Conservation (phyloP, 2,329 filamentous ascomycete species). For the Exophiala xenobiotica region DNA sequence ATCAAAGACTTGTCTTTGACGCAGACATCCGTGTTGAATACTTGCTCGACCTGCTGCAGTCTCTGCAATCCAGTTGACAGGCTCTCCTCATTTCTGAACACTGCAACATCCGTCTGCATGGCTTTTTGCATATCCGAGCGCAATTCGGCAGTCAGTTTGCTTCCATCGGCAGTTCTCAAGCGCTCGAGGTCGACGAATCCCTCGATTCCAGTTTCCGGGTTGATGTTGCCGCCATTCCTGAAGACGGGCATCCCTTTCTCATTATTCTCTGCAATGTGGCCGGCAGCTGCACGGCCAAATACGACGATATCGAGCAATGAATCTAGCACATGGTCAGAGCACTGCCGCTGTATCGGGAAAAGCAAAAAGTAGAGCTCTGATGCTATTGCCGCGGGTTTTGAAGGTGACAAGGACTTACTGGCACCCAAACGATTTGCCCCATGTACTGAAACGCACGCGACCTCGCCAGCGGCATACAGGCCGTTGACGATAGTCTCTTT, state of each 20-base stretch:
- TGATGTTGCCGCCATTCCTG: slow-evolving; percentile 73
- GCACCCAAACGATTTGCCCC: slow-evolving; percentile 96
- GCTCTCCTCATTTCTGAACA: slow-evolving; percentile 82
- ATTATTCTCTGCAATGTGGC: slow-evolving; percentile 86
- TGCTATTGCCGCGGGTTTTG: not conserved
- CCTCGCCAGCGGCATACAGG: slow-evolving; percentile 94
- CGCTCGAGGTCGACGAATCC: slow-evolving; percentile 65
- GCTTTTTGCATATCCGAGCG: slow-evolving; percentile 86
- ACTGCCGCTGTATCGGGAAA: not conserved
- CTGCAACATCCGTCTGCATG: slow-evolving; percentile 90
- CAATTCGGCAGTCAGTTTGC: slow-evolving; percentile 78
- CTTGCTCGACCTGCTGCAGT: slow-evolving; percentile 74
- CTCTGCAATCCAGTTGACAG: slow-evolving; percentile 80
- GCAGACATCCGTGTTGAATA: slow-evolving; percentile 67
- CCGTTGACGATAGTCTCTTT: slow-evolving; percentile 92
- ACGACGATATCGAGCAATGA: slow-evolving; percentile 96
- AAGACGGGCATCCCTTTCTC: slow-evolving; percentile 47
- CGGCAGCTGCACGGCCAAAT: slow-evolving; percentile 94
- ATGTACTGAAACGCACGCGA: slow-evolving; percentile 95
- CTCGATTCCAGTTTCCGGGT: slow-evolving; percentile 82
- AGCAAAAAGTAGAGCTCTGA: not conserved
- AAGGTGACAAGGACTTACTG: slow-evolving; percentile 42
- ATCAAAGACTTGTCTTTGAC: slow-evolving; percentile 96
- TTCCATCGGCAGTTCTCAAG: slow-evolving; percentile 72
- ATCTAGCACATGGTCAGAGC: not conserved